A percentile compares a stretch with the other conserved stretches of the same genome.
Conservation (phyloP, 2,329 filamentous ascomycete species). For the Phialemonium atrogriseum region DNA sequence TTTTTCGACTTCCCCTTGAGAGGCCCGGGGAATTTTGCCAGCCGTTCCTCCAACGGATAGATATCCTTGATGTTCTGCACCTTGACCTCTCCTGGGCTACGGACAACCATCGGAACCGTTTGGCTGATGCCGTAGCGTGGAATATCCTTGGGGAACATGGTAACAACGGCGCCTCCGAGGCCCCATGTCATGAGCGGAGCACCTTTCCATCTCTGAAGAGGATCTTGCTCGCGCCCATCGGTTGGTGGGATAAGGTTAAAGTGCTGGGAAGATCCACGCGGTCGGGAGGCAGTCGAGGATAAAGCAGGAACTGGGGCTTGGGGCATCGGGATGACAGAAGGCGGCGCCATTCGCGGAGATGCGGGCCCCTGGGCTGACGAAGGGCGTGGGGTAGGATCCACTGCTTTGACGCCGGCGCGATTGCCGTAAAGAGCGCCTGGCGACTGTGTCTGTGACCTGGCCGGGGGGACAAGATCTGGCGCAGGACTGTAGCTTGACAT, state of each 20-base stretch:
- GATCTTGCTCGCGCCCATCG: constrained; percentile 63
- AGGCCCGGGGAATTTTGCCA: constrained; percentile 82
- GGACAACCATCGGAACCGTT: constrained; percentile 67
- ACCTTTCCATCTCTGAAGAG: constrained; percentile 84
- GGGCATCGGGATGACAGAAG: constrained; percentile 5
- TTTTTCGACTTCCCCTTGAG: constrained; percentile 88
- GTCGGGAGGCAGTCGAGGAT: constrained; percentile 20
- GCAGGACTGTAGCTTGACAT: constrained; percentile 42
- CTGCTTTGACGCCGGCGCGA: constrained; percentile 20
- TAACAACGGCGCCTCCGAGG: constrained; percentile 72
- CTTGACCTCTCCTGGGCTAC: constrained; percentile 74
- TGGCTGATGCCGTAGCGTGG: constrained; percentile 76
- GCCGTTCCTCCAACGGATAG: constrained; percentile 60
- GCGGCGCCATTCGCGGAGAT: constrained; percentile 21
- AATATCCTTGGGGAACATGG: constrained; percentile 80
- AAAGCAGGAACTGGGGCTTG: constrained; percentile 18
- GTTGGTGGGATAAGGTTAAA: constrained; percentile 54
- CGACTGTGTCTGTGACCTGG: constrained; percentile 55
- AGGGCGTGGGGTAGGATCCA: constrained; percentile 42
- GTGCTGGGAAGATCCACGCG: constrained; percentile 44
- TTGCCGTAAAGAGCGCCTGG: constrained; percentile 40
- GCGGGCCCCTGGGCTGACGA: constrained; percentile 42
- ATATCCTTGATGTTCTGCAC: constrained; percentile 68
- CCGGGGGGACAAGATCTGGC: constrained; percentile 43
- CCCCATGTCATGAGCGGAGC: constrained; percentile 82